Percentiles rank a stretch among this genome's conserved stretches.
These are phyloP conservation scores for Candida loeiensis DNA, from an alignment of 805 yeast species.

Conservation along the genomic window DNA sequence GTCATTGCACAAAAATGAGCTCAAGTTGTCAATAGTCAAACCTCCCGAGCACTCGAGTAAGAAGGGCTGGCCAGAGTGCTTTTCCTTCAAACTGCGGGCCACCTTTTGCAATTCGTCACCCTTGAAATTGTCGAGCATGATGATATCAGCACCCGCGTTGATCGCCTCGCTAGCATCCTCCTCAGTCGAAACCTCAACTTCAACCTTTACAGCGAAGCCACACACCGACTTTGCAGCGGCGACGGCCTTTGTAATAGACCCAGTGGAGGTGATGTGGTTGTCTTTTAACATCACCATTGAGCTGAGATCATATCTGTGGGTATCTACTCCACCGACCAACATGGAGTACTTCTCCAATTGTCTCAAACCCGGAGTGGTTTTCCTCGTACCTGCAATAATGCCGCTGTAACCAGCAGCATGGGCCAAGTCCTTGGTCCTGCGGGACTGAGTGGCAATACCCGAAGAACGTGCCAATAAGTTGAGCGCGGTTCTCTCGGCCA, in stretches of 20 bases:
- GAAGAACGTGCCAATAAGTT: constrained; percentile 79
- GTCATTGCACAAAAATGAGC: constrained; percentile 64
- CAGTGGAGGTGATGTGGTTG: constrained; percentile 89
- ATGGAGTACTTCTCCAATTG: constrained; percentile 86
- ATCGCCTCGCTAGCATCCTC: constrained; percentile 90
- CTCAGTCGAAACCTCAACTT: constrained; percentile 86
- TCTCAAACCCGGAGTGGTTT: constrained; percentile 95
- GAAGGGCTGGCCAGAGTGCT: constrained; percentile 52
- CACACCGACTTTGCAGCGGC: constrained; percentile 70
- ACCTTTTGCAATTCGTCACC: constrained; percentile 62
- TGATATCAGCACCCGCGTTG: constrained; percentile 90
- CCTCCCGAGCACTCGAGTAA: constrained; percentile 93
- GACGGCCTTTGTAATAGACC: constrained; percentile 86
- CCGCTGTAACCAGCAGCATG: constrained; percentile 70
- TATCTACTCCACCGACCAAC: constrained; percentile 93
- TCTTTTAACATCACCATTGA: constrained; percentile 96
- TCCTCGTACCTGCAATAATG: constrained; percentile 90
- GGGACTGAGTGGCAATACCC: constrained; percentile 81
- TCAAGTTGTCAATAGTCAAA: constrained; percentile 64
- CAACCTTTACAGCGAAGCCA: constrained; percentile 87
- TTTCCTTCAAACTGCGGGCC: constrained; percentile 57
- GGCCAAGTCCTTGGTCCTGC: constrained; percentile 56
- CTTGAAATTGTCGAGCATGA: constrained; percentile 87
- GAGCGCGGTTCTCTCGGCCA: constrained; percentile 84
- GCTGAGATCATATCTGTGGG: constrained; percentile 87